Base-by-base conservation (phyloP, 106 monocot species). In the Cymbidium sinense region DNA sequence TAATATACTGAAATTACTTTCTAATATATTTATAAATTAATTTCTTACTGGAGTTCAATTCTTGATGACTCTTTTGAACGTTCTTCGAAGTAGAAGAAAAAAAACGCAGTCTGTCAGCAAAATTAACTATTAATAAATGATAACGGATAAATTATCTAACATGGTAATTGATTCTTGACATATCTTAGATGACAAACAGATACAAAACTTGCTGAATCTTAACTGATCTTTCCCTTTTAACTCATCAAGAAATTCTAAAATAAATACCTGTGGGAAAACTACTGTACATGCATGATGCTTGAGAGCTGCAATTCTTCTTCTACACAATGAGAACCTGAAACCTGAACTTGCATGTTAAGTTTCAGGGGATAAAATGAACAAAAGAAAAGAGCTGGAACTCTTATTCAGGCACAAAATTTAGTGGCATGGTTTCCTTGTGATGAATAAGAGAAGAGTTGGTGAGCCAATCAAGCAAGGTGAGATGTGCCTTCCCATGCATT, bases 251-350 rank as follows among this genome's bases (percentile, higher is more conserved):
- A 17, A 47, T 47, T 47, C 11, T 47, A 47, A 13, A 47, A n/a
- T n/a, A 31, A 69, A 37, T 74, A 74, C 74, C 74, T 74, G 74
- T 44, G 43, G n/a, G 20, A 39, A 71, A 71, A 21, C 71, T 71
- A 71, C 21, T 4, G 7, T 21, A 71, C 7, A 21, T 71, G 20
- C 71, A 47, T 74, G 39, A 71, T 29, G 74, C n/a, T 74, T 25
- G 8, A 74, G 43, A 28, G 36, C 27, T 44, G 25, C 74, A 74
- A 44, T 47, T 74, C 5, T 74, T 74, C 27, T 37, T 20, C 70
- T 31, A 73, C n/a, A 21, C 10, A 6, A 18, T 28, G 2, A 70
- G 34, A 35, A 25, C 70, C 0, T 70, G 17, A 70, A 37, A 73
- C 11, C 39, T 43, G 7, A 43, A 25, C 33, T 5, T 31, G 31